Conservation (phyloP, 2,329 filamentous ascomycete species). For the Byssochlamys sp. region DNA sequence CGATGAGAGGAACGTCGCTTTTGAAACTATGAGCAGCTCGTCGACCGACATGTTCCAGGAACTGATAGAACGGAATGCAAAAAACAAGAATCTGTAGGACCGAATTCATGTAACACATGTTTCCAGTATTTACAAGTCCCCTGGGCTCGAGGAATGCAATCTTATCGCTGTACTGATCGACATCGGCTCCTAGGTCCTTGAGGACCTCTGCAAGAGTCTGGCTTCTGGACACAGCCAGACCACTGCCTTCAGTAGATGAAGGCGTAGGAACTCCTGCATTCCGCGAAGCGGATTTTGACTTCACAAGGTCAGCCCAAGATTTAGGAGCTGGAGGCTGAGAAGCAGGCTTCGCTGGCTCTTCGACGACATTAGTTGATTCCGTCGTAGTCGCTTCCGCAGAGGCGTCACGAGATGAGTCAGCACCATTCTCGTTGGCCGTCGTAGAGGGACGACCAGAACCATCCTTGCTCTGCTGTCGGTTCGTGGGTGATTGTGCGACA, state of each 20-base stretch:
- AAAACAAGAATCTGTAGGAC: conserved; percentile 91
- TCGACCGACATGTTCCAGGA: conserved; percentile 76
- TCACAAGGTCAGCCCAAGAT: conserved; percentile 61
- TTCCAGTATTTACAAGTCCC: conserved; percentile 90
- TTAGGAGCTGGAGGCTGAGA: conserved; percentile 43
- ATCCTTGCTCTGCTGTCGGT: conserved; percentile 28
- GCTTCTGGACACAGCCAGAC: conserved; percentile 39
- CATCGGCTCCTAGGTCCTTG: conserved; percentile 58
- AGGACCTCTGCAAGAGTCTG: conserved; percentile 69
- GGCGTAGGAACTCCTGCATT: conserved; percentile 19
- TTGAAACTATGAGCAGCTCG: conserved; percentile 85
- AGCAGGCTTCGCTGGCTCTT: conserved; percentile 29
- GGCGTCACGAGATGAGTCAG: conserved; percentile 4
- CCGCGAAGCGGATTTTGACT: conserved; percentile 37
- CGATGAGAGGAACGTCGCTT: conserved; percentile 82
- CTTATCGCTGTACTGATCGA: conserved; percentile 48
- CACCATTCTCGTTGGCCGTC: conserved; percentile 20
- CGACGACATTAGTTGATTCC: conserved; percentile 8
- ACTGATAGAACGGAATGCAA: conserved; percentile 88
- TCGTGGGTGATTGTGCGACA: conserved; percentile 28
- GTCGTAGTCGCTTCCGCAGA: conserved; percentile 1
- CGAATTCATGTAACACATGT: conserved; percentile 99
- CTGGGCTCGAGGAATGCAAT: conserved; percentile 81
- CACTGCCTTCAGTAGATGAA: conserved; percentile 25
- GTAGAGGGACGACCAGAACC: conserved; percentile 23